phyloP scores from a whole-genome alignment of 177 flowering plant genomes.

The Vitis hybrid region DNA sequence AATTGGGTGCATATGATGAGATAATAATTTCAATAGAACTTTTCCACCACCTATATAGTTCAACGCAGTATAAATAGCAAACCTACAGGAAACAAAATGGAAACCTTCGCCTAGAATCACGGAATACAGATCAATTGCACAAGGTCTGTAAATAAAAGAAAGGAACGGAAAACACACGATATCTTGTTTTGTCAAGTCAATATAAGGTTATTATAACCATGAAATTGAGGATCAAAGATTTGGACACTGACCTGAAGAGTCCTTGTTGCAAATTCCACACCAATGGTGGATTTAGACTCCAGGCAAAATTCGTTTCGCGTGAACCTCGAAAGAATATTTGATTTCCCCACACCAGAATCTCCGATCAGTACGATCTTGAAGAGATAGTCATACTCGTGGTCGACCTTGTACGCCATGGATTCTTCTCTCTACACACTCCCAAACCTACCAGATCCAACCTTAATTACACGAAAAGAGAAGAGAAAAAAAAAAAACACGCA shows the following conservation, averaged over 20 bases:
- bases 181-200: background rate
- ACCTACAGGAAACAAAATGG: too few relatives aligned
- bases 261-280: constrained; percentile 70
- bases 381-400: constrained; percentile 66
- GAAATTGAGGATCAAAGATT: background rate
- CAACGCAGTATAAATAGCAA: too few relatives aligned
- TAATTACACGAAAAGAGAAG: background rate
- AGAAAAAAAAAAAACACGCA: background rate
- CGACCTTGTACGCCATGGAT: constrained; percentile 60
- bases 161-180: too few relatives aligned
- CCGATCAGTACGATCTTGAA: constrained; percentile 75
- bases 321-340: constrained; percentile 62
- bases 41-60: too few relatives aligned
- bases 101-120: too few relatives aligned
- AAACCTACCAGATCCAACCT: constrained; percentile 13
- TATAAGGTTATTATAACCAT: background rate
- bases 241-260: constrained; percentile 52
- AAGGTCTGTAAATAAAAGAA: background rate
- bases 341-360: constrained; percentile 75
- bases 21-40: too few relatives aligned
- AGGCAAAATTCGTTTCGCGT: constrained; percentile 59
- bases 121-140: background rate
- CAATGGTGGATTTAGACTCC: constrained; percentile 74
- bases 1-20: too few relatives aligned
- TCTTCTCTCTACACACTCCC: constrained; percentile 1